These are phyloP conservation scores for Marasmius sp. DNA, from an alignment of 1,284 basidiomycete genomes.

Conservation along the genomic window DNA sequence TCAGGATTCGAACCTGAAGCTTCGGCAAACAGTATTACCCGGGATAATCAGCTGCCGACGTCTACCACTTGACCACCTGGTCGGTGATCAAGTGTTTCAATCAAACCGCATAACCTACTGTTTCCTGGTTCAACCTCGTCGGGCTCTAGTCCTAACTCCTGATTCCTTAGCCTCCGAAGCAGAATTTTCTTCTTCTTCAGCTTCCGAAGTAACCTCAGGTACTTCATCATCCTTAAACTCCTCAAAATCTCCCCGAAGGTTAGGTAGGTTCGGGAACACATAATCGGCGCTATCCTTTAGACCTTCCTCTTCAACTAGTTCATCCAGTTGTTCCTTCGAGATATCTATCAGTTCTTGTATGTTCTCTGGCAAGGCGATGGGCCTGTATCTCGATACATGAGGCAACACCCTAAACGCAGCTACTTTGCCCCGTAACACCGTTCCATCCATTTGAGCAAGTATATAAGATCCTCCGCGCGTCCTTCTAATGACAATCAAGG, in stretches of 20 bases:
- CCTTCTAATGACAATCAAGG: conserved; percentile 4
- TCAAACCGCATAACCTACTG: too few species aligned
- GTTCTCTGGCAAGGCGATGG: conserved; percentile 4
- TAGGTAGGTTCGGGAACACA: background rate
- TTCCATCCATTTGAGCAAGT: conserved; percentile 5
- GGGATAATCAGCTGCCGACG: too few species aligned
- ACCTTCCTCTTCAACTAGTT: background rate
- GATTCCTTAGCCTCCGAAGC: too few species aligned
- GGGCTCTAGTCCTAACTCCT: too few species aligned
- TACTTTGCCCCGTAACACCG: conserved; percentile 4
- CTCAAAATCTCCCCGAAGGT: background rate
- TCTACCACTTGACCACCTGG: too few species aligned
- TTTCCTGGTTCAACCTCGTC: too few species aligned
- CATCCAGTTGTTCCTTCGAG: background rate
- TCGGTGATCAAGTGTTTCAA: too few species aligned
- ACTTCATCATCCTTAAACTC: background rate
- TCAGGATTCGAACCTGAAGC: too few species aligned
- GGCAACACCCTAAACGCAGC: background rate
- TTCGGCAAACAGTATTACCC: too few species aligned
- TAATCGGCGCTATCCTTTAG: background rate
- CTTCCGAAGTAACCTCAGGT: background rate
- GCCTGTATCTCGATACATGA: conserved; percentile 1
- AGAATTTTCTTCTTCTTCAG: background rate
- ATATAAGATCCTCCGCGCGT: conserved; percentile 7
- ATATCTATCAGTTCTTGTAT: conserved; percentile 5